Evolutionary conservation across 805 yeast genomes (phyloP), one percentile per base, ranked within the genome.

Genomic region (Torulaspora quercuum): DNA sequence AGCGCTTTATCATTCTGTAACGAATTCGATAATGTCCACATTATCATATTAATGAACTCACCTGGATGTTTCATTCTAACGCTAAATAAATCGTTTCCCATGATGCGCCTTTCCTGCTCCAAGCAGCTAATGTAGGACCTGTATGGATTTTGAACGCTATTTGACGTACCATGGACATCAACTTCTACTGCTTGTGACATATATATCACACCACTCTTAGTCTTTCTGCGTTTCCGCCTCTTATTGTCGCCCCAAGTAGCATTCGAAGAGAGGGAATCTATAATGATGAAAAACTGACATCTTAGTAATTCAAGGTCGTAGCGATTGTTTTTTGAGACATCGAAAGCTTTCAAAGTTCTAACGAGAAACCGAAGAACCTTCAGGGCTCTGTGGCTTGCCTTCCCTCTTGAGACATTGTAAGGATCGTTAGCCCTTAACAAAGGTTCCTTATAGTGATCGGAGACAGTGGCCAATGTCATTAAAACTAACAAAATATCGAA

Each of bases 391-490:
- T 53, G 44, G 26, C 57, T 45, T 7, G 69, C 25, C 0, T 63
- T 52, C 4, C 53, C 47, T 25, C 59, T 54, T 0, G 63, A 52
- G 18, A 41, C 22, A 35, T 44, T 45, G 25, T 53, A 44, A 18
- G 57, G 44, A 49, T 63, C 65, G 21, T 46, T 55, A 7, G 39
- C 26, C 11, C 59, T 41, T 3, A 51, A 13, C 4, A 53, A 41
- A 1, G 50, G 49, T n/a, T 44, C 54, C 18, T 54, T 53, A 26
- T 53, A 54, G 25, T 56, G 52, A 1, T 51, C 50, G 0, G 67
- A 58, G 1, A 64, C 41, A 0, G 71, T 63, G 0, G 60, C 59
- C 16, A 69, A 39, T 1, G 73, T 64, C 28, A 70, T 52, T 7
- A 70, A 33, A 1, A 62, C 54, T 17, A 59, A 46, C 7, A 67